Evolutionary conservation across 176 grass and related monocot genomes (phyloP).

Genomic region (Avena eriantha): DNA sequence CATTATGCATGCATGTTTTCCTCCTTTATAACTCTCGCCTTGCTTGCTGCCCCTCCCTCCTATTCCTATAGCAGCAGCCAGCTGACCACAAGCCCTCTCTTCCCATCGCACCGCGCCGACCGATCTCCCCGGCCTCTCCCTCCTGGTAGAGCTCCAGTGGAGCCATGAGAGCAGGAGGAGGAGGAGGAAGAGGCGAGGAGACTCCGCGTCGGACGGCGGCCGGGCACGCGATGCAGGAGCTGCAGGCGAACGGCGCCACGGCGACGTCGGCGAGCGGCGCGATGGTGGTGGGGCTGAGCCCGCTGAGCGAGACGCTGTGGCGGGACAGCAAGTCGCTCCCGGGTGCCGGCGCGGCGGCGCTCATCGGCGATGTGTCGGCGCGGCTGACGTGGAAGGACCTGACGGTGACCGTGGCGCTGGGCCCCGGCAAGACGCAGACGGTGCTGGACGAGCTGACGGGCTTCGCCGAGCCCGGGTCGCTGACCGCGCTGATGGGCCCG

Average conservation of each 20-base stretch:
- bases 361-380: conserved; percentile 86
- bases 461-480: conserved; percentile 80
- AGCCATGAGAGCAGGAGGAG: conserved; percentile 43
- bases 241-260: conserved; percentile 70
- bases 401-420: conserved; percentile 75
- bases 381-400: conserved; percentile 99
- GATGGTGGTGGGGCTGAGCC: conserved; percentile 74
- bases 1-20: conserved; percentile 60
- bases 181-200: conserved; percentile 32
- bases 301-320: conserved; percentile 94
- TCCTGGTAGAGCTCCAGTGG: background rate
- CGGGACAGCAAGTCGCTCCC: conserved; percentile 62
- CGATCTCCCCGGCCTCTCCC: conserved; percentile 24
- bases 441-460: conserved; percentile 93
- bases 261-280: conserved; percentile 45
- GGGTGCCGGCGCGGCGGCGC: conserved; percentile 30
- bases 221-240: conserved; percentile 75
- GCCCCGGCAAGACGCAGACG: conserved; percentile 74
- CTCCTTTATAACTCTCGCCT: conserved; percentile 49
- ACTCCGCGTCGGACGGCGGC: conserved; percentile 44
- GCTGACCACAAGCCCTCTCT: conserved; percentile 8
- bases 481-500: conserved; percentile 92
- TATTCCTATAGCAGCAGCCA: conserved; percentile 15
- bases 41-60: conserved; percentile 23
- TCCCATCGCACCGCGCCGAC: conserved; percentile 1